Percentiles rank a stretch among this genome's conserved stretches.
phyloP scores from a whole-genome alignment of 257 asterid species.

The Salvia miltiorrhiza region DNA sequence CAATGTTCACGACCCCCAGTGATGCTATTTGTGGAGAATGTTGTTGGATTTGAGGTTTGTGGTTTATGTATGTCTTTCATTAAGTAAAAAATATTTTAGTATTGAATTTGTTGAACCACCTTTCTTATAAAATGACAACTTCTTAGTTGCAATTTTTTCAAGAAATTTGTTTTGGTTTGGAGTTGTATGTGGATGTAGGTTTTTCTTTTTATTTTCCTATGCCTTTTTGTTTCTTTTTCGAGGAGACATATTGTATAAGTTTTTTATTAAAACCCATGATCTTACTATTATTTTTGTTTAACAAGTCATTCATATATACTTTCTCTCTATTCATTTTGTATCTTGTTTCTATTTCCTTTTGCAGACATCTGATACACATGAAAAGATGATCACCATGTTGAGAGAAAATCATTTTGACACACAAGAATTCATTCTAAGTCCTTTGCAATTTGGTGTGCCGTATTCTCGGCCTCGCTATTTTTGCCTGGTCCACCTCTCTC shows the following conservation, averaged over 20 bases:
- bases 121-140: background rate
- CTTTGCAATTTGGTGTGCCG: slow-evolving; percentile 90
- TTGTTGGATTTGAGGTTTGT: slow-evolving; percentile 97
- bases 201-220: background rate
- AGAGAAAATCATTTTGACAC: slow-evolving; percentile 60
- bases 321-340: slow-evolving; percentile 4
- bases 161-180: background rate
- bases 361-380: slow-evolving; percentile 94
- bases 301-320: background rate
- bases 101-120: slow-evolving; percentile 4
- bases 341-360: slow-evolving; percentile 15
- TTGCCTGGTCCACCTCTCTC: slow-evolving; percentile 68
- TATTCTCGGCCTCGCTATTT: slow-evolving; percentile 97
- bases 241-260: background rate
- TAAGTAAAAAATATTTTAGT: background rate
- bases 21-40: slow-evolving; percentile 91
- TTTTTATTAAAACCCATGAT: background rate
- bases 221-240: background rate
- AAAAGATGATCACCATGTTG: slow-evolving; percentile 65
- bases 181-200: background rate
- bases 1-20: slow-evolving; percentile 62
- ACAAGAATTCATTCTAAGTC: slow-evolving; percentile 91
- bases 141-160: background rate
- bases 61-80: background rate
- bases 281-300: background rate